A percentile compares a stretch with the other conserved stretches of the same genome.
phyloP scores from a whole-genome alignment of 768 basidiomycete genomes.

The Hypholoma fasciculare region DNA sequence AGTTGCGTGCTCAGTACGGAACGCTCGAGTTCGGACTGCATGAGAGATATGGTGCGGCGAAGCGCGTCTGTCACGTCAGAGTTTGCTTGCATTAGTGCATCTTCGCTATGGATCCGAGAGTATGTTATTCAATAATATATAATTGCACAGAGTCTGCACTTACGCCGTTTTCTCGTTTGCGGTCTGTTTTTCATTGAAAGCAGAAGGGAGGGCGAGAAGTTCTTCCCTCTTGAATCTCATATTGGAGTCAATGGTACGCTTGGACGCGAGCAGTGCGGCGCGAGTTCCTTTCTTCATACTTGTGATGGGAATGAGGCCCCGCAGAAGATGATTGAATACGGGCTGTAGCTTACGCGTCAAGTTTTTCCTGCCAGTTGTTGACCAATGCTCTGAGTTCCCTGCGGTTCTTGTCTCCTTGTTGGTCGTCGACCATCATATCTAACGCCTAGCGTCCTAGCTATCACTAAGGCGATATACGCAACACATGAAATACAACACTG shows the following conservation, averaged over 20 bases:
- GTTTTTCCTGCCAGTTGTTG: slow-evolving; percentile 42
- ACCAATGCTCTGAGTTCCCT: slow-evolving; percentile 50
- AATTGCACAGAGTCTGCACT: slow-evolving; percentile 23
- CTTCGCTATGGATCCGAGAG: slow-evolving; percentile 51
- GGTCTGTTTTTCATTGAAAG: slow-evolving; percentile 45
- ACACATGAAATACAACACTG: slow-evolving; percentile 3
- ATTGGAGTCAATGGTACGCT: slow-evolving; percentile 66
- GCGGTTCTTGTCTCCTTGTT: slow-evolving; percentile 54
- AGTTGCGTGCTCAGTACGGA: slow-evolving; percentile 86
- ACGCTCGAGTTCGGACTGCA: slow-evolving; percentile 92
- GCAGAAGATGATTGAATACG: neutral
- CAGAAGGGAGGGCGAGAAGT: slow-evolving; percentile 52
- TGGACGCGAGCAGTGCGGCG: slow-evolving; percentile 71
- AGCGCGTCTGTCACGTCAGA: slow-evolving; percentile 87
- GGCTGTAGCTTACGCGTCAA: slow-evolving; percentile 46
- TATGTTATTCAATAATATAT: neutral
- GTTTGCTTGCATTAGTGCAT: slow-evolving; percentile 86
- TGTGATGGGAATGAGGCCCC: neutral
- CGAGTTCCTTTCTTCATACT: slow-evolving; percentile 68
- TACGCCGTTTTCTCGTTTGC: slow-evolving; percentile 64
- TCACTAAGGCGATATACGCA: slow-evolving; percentile 12
- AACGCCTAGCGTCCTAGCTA: slow-evolving; percentile 47
- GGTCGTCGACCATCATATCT: slow-evolving; percentile 73
- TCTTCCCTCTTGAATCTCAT: slow-evolving; percentile 65
- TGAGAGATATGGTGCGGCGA: slow-evolving; percentile 77